Evolutionary conservation across 179 eudicot genomes (phyloP).

Genomic region (Beta lomatogona): DNA sequence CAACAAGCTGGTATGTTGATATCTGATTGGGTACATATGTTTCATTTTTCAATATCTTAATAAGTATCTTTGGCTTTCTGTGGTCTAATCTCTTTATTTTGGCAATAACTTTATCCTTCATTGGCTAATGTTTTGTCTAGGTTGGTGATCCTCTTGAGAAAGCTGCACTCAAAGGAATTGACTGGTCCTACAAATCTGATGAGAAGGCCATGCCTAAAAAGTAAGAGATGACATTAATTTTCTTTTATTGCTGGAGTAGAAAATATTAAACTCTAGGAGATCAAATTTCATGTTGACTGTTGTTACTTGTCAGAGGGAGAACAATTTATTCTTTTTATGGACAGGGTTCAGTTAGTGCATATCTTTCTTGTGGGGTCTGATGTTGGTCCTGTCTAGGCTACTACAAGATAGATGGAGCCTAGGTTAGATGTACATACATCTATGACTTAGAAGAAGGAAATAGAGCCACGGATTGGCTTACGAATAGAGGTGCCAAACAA

Average conservation of each 20-base stretch:
- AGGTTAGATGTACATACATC: background rate
- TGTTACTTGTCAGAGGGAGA: background rate
- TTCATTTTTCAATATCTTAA: background rate
- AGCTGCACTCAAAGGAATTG: conserved; percentile 95
- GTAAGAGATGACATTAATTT: conserved; percentile 42
- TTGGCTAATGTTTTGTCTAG: conserved; percentile 33
- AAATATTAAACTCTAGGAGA: background rate
- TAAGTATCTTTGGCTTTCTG: background rate
- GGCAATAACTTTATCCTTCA: background rate
- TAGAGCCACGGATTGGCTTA: too few relatives aligned
- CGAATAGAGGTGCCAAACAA: too few relatives aligned
- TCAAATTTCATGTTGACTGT: background rate
- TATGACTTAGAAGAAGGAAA: background rate
- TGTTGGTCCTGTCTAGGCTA: background rate
- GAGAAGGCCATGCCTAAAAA: conserved; percentile 93
- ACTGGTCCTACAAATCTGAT: conserved; percentile 95
- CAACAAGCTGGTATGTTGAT: conserved; percentile 80
- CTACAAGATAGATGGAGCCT: background rate
- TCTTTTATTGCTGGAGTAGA: background rate
- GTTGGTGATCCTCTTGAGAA: conserved; percentile 99
- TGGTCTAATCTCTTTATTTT: background rate
- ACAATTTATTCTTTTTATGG: background rate
- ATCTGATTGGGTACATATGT: conserved; percentile 8
- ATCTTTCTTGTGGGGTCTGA: background rate
- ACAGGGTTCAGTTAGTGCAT: background rate